Percentiles rank a stretch among this genome's conserved stretches.
Conservation (phyloP, 2,329 filamentous ascomycete species). For the Penicillium sp. region DNA sequence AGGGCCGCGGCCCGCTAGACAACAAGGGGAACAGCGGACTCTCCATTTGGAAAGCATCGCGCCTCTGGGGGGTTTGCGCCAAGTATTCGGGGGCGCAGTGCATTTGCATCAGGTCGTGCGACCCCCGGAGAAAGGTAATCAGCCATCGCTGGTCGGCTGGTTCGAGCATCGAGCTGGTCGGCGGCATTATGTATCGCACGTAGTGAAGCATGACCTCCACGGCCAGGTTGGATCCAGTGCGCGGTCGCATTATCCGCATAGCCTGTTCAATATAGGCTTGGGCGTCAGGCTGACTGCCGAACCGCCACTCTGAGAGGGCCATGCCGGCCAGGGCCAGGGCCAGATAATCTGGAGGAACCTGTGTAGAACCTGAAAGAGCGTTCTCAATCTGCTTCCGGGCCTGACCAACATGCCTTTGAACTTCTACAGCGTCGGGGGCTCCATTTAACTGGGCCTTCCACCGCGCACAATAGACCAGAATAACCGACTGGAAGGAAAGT, state of each 20-base stretch:
- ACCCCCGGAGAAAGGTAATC: slow-evolving; percentile 34
- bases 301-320: slow-evolving; percentile 39
- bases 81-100: slow-evolving; percentile 29
- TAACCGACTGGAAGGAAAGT: slow-evolving; percentile 35
- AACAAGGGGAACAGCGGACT: slow-evolving; percentile 38
- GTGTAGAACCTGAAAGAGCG: slow-evolving; percentile 16
- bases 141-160: slow-evolving; percentile 27
- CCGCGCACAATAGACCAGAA: slow-evolving; percentile 38
- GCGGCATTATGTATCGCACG: slow-evolving; percentile 30
- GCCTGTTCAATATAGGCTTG: slow-evolving; percentile 29
- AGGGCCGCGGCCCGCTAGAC: slow-evolving; percentile 41
- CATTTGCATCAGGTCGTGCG: slow-evolving; percentile 32
- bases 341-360: slow-evolving; percentile 29
- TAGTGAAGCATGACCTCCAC: slow-evolving; percentile 35
- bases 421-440: slow-evolving; percentile 21
- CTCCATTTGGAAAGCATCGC: slow-evolving; percentile 34
- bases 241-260: slow-evolving; percentile 30
- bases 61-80: slow-evolving; percentile 27
- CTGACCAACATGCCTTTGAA: slow-evolving; percentile 27
- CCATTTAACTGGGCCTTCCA: slow-evolving; percentile 32
- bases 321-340: slow-evolving; percentile 35
- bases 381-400: slow-evolving; percentile 29
- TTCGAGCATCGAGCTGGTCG: slow-evolving; percentile 10
- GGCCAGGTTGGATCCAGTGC: slow-evolving; percentile 21
- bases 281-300: slow-evolving; percentile 30